These are phyloP conservation scores for Phytophthora litchii DNA, from an alignment of 352 stramenopile species.

Conservation along the genomic window DNA sequence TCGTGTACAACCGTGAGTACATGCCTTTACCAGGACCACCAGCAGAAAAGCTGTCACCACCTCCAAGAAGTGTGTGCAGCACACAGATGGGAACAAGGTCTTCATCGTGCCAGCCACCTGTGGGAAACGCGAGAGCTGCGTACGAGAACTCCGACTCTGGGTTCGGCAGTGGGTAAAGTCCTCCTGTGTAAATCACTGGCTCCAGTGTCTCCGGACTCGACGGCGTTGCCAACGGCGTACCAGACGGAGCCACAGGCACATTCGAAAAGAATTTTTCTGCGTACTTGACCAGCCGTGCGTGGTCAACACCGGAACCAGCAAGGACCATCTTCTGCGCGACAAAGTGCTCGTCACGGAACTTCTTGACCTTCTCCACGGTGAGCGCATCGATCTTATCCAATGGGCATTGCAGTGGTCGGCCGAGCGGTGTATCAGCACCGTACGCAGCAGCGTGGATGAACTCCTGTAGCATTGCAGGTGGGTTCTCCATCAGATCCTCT, in stretches of 20 bases:
- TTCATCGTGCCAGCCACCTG: constrained; percentile 96
- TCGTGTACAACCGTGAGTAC: constrained; percentile 99
- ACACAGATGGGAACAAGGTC: constrained; percentile 97
- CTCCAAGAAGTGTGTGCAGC: constrained; percentile 97
- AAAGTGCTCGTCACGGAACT: constrained; percentile 81
- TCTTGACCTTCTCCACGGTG: constrained; percentile 70
- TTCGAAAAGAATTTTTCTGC: constrained; percentile 91
- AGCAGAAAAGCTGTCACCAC: constrained; percentile 98
- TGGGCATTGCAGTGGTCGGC: constrained; percentile 80
- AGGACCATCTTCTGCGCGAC: constrained; percentile 92
- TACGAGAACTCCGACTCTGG: constrained; percentile 85
- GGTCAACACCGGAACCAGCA: constrained; percentile 94
- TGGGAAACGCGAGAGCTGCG: constrained; percentile 96
- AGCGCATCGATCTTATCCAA: constrained; percentile 82
- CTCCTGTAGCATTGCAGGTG: constrained; percentile 80
- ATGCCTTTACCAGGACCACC: constrained; percentile 99
- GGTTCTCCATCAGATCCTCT: constrained; percentile 92
- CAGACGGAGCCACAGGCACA: constrained; percentile 37
- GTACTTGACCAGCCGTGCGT: constrained; percentile 92
- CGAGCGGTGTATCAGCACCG: constrained; percentile 68
- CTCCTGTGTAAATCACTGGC: constrained; percentile 70
- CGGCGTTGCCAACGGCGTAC: constrained; percentile 23
- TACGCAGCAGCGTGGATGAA: constrained; percentile 91
- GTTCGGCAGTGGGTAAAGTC: constrained; percentile 69
- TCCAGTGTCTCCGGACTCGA: constrained; percentile 46